These are phyloP conservation scores for Talaromyces amestolkiae DNA, from an alignment of 2,329 filamentous ascomycete species.

Conservation along the genomic window DNA sequence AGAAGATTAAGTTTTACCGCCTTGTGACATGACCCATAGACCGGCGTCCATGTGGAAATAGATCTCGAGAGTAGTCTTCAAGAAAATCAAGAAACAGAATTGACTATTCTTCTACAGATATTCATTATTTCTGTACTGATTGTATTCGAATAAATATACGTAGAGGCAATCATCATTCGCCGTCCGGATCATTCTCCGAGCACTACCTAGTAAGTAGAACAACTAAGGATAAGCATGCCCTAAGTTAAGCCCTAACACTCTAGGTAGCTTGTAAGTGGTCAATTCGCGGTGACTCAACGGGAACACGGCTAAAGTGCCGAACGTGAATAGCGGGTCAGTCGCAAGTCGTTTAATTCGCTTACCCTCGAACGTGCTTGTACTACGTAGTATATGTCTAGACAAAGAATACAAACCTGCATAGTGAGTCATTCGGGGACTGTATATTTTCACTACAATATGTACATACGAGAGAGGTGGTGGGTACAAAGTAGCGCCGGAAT, in stretches of 20 bases:
- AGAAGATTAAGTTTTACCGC: background rate
- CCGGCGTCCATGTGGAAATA: background rate
- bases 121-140: background rate
- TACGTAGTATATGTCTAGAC: no score
- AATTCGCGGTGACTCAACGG: background rate
- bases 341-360: background rate
- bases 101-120: background rate
- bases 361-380: background rate
- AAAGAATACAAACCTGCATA: background rate
- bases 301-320: background rate
- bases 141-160: background rate
- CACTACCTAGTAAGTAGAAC: background rate
- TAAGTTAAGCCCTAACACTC: background rate
- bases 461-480: background rate
- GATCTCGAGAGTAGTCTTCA: background rate
- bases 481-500: background rate
- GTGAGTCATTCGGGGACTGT: background rate
- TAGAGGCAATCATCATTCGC: background rate
- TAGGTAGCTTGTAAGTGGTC: background rate
- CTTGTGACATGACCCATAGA: background rate
- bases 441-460: background rate
- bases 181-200: background rate
- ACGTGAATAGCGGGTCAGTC: background rate
- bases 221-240: background rate
- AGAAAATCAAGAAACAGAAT: background rate